phyloP scores from a whole-genome alignment of 1,284 basidiomycete species.

The Cutaneotrichosporon cavernicola region DNA sequence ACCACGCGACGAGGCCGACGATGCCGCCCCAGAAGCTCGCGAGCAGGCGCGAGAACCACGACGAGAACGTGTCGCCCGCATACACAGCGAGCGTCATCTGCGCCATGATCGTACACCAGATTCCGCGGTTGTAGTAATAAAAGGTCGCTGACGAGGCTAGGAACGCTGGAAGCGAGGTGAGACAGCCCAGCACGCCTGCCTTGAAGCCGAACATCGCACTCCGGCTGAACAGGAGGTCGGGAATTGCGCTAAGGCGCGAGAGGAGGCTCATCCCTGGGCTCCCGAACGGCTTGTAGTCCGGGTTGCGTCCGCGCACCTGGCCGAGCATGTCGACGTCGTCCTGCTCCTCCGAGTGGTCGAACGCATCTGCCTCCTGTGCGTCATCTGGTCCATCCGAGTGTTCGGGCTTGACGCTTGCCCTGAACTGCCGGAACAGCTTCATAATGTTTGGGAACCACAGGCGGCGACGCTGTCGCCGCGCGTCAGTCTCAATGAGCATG shows the following conservation, averaged over 20 bases:
- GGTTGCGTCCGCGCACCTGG: constrained; percentile 45
- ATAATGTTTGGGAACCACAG: constrained; percentile 69
- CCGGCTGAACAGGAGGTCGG: constrained; percentile 42
- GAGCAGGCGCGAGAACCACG: constrained; percentile 63
- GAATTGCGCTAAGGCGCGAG: constrained; percentile 30
- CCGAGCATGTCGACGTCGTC: constrained; percentile 31
- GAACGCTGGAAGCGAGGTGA: constrained; percentile 47
- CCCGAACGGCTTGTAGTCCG: constrained; percentile 51
- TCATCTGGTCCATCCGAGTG: constrained; percentile 12
- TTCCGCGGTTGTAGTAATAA: constrained; percentile 49
- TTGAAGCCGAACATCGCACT: constrained; percentile 71
- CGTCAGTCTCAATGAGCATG: constrained; percentile 62
- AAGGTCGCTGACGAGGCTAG: constrained; percentile 41
- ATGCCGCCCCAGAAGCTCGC: constrained; percentile 70
- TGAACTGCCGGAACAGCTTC: constrained; percentile 32
- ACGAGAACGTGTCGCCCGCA: constrained; percentile 69
- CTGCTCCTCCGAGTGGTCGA: constrained; percentile 9
- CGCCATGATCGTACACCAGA: constrained; percentile 46
- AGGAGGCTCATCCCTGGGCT: constrained; percentile 39
- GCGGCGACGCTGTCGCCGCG: constrained; percentile 56
- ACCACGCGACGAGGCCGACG: constrained; percentile 61
- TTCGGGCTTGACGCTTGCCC: constrained; percentile 7
- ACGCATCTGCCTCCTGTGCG: constrained; percentile 11
- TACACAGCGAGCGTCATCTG: constrained; percentile 25
- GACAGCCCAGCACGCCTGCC: constrained; percentile 67